A percentile compares a stretch with the other conserved stretches of the same genome.
Evolutionary conservation across 2,329 filamentous ascomycete genomes (phyloP).

Genomic region (Parafenestella ontariensis): DNA sequence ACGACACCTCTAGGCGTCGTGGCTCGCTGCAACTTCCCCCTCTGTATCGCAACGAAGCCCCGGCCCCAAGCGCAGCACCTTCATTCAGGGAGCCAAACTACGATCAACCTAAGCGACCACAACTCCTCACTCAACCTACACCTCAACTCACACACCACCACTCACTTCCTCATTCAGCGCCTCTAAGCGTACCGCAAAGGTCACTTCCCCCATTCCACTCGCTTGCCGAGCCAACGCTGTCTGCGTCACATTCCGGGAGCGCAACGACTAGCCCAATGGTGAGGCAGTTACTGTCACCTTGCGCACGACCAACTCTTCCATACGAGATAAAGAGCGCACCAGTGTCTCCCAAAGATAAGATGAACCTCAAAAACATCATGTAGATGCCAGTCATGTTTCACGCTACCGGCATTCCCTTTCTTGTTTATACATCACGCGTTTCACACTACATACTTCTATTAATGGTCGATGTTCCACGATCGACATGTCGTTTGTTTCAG

Average conservation of each 20-base stretch:
- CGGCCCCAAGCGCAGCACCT: conserved; percentile 14
- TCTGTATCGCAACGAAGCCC: conserved; percentile 30
- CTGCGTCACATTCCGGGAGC: conserved; percentile 29
- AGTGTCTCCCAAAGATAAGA: conserved; percentile 42
- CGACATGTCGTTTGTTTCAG: conserved; percentile 18
- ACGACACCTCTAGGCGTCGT: conserved; percentile 36
- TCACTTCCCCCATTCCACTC: conserved; percentile 43
- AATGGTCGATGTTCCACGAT: conserved; percentile 19
- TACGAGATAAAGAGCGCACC: conserved; percentile 40
- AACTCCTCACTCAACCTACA: conserved; percentile 43
- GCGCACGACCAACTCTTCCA: conserved; percentile 24
- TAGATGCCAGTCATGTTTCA: conserved; percentile 36
- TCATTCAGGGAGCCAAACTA: conserved; percentile 34
- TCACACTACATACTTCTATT: conserved; percentile 22
- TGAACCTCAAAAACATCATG: conserved; percentile 46
- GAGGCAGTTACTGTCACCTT: conserved; percentile 43
- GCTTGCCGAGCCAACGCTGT: conserved; percentile 41
- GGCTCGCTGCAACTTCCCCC: conserved; percentile 46
- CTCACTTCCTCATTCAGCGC: conserved; percentile 37
- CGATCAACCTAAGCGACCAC: conserved; percentile 35
- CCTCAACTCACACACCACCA: conserved; percentile 42
- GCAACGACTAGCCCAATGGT: conserved; percentile 34
- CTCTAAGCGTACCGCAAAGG: conserved; percentile 31
- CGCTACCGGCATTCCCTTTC: conserved; percentile 28
- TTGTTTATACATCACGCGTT: conserved; percentile 21